Base-by-base conservation (phyloP, 1,139 yeast species). In the Blastobotrys indianensis region DNA sequence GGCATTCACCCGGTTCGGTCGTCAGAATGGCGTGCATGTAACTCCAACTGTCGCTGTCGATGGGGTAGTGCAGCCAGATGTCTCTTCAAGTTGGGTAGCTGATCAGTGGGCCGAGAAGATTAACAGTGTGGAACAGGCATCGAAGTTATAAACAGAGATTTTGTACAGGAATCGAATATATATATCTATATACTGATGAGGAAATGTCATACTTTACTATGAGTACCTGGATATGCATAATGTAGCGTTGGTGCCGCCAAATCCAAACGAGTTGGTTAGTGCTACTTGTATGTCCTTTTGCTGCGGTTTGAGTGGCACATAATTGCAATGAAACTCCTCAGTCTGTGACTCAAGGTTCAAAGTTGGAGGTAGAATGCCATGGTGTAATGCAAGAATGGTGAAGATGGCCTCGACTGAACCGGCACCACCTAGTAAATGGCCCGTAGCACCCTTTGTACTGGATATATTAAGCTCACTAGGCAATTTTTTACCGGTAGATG, bases 211-310 rank as follows among this genome's bases (percentile, higher is more conserved):
- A 15, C 12, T 35, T 12, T 16, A 20, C 25, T 31, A 31, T 8
- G 33, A 11, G 8, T 31, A 31, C 12, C 15, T 20, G 7, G 25
- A 20, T 20, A 20, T 20, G 25, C 25, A 20, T 20, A 20, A 7
- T 20, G 94, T 76, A 11, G 94, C 83, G 64, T 94, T 94, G 6
- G 94, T 88, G 11, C 99, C 99, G 7, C 99, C 99, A 68, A 94
- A 92, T 0, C 98, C 99, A 69, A 94, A 92, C 54, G 96, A 86
- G 61, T 94, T 94, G 47, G 88, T 79, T 56, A 94, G 54, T 0
- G 92, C 97, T 54, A 76, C 73, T 6, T 73, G 59, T 8, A 85
- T 61, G 2, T 62, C 57, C 33, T 64, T 68, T 41, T 34, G 43
- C 50, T 68, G 72, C 4, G 82, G 69, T 6, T 58, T 53, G 31